Evolutionary conservation across 2,329 filamentous ascomycete species (phyloP).

Genomic region (Nothophoma quercina): DNA sequence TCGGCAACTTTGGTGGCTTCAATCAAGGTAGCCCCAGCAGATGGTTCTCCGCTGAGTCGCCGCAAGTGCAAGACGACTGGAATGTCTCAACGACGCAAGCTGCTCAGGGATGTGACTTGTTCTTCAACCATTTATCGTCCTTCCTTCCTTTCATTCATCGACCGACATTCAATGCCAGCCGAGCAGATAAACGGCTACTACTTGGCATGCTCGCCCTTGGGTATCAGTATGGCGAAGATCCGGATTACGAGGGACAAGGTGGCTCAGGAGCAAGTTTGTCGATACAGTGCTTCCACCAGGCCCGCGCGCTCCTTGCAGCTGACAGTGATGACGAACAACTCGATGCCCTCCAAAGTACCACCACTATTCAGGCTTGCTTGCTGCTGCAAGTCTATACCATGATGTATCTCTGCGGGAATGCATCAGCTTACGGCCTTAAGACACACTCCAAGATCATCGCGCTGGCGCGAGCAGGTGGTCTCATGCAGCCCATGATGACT

Average conservation of each 20-base stretch:
- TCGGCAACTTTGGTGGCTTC: slow-evolving; percentile 9
- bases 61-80: slow-evolving; percentile 19
- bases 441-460: slow-evolving; percentile 31
- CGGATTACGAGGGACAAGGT: slow-evolving; percentile 13
- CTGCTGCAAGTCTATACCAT: slow-evolving; percentile 27
- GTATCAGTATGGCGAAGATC: slow-evolving; percentile 30
- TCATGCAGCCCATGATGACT: slow-evolving; percentile 23
- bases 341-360: slow-evolving; percentile 1
- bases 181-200: slow-evolving; percentile 15
- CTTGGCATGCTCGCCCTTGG: slow-evolving; percentile 26
- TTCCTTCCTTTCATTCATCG: slow-evolving; percentile 24
- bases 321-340: slow-evolving; percentile 15
- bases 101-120: slow-evolving; percentile 19
- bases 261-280: slow-evolving; percentile 21
- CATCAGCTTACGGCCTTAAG: slow-evolving; percentile 29
- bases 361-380: slow-evolving; percentile 27
- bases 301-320: slow-evolving; percentile 20
- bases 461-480: slow-evolving; percentile 25
- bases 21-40: slow-evolving; percentile 19
- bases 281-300: slow-evolving; percentile 22
- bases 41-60: slow-evolving; percentile 11
- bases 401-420: slow-evolving; percentile 27
- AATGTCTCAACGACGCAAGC: slow-evolving; percentile 13
- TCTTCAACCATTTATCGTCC: slow-evolving; percentile 20
- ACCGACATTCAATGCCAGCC: slow-evolving; percentile 21